These are phyloP conservation scores for Globisporangium polare DNA, from an alignment of 352 stramenopile genomes.

Conservation along the genomic window DNA sequence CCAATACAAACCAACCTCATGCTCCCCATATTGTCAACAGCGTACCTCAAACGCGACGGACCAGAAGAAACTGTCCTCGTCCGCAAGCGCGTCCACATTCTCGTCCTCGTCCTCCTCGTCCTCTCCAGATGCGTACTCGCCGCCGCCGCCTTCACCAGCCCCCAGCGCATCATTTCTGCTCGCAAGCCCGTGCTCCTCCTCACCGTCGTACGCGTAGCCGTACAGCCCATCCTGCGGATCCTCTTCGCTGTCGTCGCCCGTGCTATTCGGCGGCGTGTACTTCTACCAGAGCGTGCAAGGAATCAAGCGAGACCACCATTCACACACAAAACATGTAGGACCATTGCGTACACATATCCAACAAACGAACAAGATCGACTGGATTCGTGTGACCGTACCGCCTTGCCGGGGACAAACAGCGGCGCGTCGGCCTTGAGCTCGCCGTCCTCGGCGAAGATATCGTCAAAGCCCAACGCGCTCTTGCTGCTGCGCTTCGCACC, in stretches of 20 bases:
- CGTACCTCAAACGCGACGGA: slow-evolving; percentile 79
- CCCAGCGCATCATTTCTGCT: not conserved
- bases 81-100: slow-evolving; percentile 34
- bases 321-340: not conserved
- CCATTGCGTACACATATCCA: not conserved
- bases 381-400: no score
- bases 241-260: slow-evolving; percentile 10
- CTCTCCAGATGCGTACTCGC: not conserved
- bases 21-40: not conserved
- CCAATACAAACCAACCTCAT: slow-evolving; percentile 5
- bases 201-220: slow-evolving; percentile 4
- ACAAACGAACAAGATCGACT: no score
- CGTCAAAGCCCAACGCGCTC: slow-evolving; percentile 21
- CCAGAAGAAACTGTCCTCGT: slow-evolving; percentile 85
- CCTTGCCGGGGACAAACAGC: slow-evolving; percentile 53
- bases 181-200: not conserved
- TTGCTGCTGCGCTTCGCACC: not conserved
- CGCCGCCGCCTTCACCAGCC: not conserved
- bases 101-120: slow-evolving; percentile 14
- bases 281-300: slow-evolving; percentile 2
- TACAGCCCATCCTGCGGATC: slow-evolving; percentile 5
- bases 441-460: slow-evolving; percentile 31
- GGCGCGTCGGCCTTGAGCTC: slow-evolving; percentile 75
- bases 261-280: slow-evolving; percentile 15
- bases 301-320: not conserved